Conservation (phyloP, 2,329 filamentous ascomycete genomes). For the Trichoderma koningii region DNA sequence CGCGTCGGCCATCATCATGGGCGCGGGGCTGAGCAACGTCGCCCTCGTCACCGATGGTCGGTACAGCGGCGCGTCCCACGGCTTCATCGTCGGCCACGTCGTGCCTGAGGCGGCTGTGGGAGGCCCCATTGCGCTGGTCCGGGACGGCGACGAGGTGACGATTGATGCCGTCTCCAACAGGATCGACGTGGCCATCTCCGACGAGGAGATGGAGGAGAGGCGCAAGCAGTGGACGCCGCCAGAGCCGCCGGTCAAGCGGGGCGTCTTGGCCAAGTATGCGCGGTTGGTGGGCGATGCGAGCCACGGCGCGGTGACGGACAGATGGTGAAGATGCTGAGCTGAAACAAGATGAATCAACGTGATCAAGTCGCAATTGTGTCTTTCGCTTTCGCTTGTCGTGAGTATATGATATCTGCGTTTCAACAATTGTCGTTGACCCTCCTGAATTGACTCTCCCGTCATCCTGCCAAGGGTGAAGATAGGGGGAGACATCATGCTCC, state of each 20-base stretch:
- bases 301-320: slow-evolving; percentile 85
- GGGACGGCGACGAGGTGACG: slow-evolving; percentile 76
- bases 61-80: slow-evolving; percentile 80
- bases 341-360: neutral
- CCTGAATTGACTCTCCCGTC: too few species aligned
- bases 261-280: slow-evolving; percentile 88
- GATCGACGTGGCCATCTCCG: slow-evolving; percentile 66
- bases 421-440: too few species aligned
- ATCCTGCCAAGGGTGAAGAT: too few species aligned
- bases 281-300: slow-evolving; percentile 85
- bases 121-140: slow-evolving; percentile 80
- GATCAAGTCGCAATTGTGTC: too few species aligned
- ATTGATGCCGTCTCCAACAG: slow-evolving; percentile 68
- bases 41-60: slow-evolving; percentile 74
- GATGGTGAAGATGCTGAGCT: slow-evolving; percentile 32
- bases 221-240: slow-evolving; percentile 64
- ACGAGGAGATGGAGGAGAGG: slow-evolving; percentile 63
- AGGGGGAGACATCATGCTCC: too few species aligned
- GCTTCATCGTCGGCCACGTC: slow-evolving; percentile 85
- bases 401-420: too few species aligned
- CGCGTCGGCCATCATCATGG: slow-evolving; percentile 80
- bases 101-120: slow-evolving; percentile 85
- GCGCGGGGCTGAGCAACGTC: slow-evolving; percentile 76
- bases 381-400: too few species aligned
- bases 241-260: slow-evolving; percentile 69